phyloP scores from a whole-genome alignment of 2,329 filamentous ascomycete genomes.

The Colletotrichum musae region DNA sequence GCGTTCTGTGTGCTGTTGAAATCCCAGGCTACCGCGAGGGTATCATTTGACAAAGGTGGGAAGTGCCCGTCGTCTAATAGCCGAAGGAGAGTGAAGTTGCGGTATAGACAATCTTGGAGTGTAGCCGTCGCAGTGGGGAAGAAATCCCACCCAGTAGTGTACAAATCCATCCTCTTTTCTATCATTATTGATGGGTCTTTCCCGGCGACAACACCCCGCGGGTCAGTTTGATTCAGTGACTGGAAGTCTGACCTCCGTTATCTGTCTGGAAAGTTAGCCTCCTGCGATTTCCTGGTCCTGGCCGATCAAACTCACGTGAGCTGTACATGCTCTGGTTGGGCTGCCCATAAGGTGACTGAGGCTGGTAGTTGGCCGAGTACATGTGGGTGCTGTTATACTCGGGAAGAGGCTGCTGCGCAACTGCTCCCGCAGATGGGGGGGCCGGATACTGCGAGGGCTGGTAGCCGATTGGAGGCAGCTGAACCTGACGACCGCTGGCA shows the following conservation, averaged over 20 bases:
- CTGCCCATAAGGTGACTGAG: slow-evolving; percentile 71
- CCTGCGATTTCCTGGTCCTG: neutral
- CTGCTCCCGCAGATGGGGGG: slow-evolving; percentile 68
- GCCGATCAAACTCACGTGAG: slow-evolving; percentile 62
- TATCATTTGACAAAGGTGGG: slow-evolving; percentile 39
- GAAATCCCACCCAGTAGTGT: slow-evolving; percentile 39
- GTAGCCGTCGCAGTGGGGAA: slow-evolving; percentile 34
- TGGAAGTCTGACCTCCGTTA: slow-evolving; percentile 41
- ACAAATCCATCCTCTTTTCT: slow-evolving; percentile 36
- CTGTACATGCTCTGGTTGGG: slow-evolving; percentile 72
- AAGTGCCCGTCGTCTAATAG: slow-evolving; percentile 41
- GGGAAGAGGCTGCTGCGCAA: slow-evolving; percentile 63
- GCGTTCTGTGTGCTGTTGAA: slow-evolving; percentile 17
- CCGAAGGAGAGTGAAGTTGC: slow-evolving; percentile 37
- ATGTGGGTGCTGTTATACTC: slow-evolving; percentile 70
- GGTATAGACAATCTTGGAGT: slow-evolving; percentile 36
- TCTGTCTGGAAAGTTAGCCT: slow-evolving; percentile 42
- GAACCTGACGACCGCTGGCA: slow-evolving; percentile 70
- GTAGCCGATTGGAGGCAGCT: slow-evolving; percentile 84
- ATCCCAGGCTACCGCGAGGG: slow-evolving; percentile 18
- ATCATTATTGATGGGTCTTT: slow-evolving; percentile 34
- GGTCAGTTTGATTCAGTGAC: slow-evolving; percentile 31
- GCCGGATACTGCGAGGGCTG: slow-evolving; percentile 77
- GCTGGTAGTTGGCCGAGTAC: slow-evolving; percentile 68
- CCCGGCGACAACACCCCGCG: slow-evolving; percentile 9